Evolutionary conservation across 2,329 filamentous ascomycete genomes (phyloP).

Genomic region (Aaosphaeria pasadenensis): DNA sequence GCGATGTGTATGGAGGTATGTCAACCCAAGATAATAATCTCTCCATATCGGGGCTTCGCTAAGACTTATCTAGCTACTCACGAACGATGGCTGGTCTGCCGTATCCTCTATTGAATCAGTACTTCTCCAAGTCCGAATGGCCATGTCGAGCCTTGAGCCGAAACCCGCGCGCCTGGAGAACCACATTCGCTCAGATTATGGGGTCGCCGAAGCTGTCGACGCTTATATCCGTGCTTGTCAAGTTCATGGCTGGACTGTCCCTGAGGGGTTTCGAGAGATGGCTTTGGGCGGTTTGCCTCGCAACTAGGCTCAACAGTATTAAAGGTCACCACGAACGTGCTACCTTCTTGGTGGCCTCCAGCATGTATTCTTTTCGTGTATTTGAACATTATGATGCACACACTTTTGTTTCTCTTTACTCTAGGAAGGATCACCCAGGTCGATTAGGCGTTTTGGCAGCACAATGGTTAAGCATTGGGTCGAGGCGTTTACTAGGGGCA

Average conservation of each 20-base stretch:
- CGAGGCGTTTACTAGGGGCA: too few relatives aligned
- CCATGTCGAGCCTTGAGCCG: slow-evolving; percentile 67
- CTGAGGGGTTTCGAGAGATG: slow-evolving; percentile 57
- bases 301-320: neutral
- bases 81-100: slow-evolving; percentile 77
- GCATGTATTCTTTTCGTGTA: too few relatives aligned
- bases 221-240: slow-evolving; percentile 69
- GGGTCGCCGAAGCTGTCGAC: slow-evolving; percentile 65
- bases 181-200: slow-evolving; percentile 53
- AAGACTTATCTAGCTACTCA: slow-evolving; percentile 61
- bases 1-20: slow-evolving; percentile 70
- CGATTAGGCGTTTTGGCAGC: too few relatives aligned
- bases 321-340: neutral
- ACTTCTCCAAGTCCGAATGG: slow-evolving; percentile 75
- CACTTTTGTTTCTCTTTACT: too few relatives aligned
- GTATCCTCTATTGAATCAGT: slow-evolving; percentile 73
- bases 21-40: neutral
- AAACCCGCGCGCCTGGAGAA: slow-evolving; percentile 65
- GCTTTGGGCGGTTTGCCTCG: slow-evolving; percentile 29
- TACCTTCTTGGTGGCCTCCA: neutral
- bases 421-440: too few relatives aligned
- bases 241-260: slow-evolving; percentile 71
- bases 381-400: too few relatives aligned
- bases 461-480: too few relatives aligned
- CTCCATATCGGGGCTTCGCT: neutral